Evolutionary conservation across 371 early-diverging fungal genomes (phyloP).

Genomic region (Saksenaea vasiformis): DNA sequence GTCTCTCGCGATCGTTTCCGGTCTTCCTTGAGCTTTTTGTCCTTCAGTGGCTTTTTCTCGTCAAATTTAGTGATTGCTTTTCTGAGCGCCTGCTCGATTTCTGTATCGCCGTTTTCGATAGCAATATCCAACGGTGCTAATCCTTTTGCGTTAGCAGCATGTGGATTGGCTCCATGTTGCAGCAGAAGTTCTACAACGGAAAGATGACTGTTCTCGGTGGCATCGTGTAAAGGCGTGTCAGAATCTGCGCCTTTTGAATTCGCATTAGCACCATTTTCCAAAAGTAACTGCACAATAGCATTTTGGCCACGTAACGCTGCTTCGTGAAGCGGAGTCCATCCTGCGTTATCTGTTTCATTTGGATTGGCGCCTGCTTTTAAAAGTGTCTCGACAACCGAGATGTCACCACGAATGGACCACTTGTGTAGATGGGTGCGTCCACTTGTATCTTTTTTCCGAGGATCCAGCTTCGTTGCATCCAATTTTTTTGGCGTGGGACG

Average conservation of each 20-base stretch:
- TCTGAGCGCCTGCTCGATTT: conserved; percentile 27
- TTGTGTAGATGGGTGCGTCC: conserved; percentile 62
- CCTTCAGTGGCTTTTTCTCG: conserved; percentile 7
- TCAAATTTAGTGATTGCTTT: conserved; percentile 5
- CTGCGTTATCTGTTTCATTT: conserved; percentile 71
- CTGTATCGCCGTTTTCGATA: conserved; percentile 45
- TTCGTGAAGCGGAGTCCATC: conserved; percentile 79
- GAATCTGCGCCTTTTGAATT: conserved; percentile 70
- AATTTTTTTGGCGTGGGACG: conserved; percentile 14
- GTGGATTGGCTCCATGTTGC: conserved; percentile 59
- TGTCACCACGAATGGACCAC: conserved; percentile 59
- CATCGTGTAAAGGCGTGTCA: conserved; percentile 84
- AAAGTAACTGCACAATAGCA: conserved; percentile 60
- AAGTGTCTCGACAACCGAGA: conserved; percentile 52
- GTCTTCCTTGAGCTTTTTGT: not conserved
- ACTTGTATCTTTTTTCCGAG: conserved; percentile 51
- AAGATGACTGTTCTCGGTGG: conserved; percentile 67
- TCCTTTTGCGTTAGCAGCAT: conserved; percentile 54
- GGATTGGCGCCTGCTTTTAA: conserved; percentile 77
- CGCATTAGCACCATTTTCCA: conserved; percentile 74
- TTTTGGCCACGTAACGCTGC: conserved; percentile 71
- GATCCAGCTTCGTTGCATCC: conserved; percentile 34
- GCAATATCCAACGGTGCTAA: conserved; percentile 61
- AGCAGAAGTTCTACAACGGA: conserved; percentile 65
- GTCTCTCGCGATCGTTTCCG: not conserved